Conservation (phyloP, 768 basidiomycete species). For the Hericium erinaceus region DNA sequence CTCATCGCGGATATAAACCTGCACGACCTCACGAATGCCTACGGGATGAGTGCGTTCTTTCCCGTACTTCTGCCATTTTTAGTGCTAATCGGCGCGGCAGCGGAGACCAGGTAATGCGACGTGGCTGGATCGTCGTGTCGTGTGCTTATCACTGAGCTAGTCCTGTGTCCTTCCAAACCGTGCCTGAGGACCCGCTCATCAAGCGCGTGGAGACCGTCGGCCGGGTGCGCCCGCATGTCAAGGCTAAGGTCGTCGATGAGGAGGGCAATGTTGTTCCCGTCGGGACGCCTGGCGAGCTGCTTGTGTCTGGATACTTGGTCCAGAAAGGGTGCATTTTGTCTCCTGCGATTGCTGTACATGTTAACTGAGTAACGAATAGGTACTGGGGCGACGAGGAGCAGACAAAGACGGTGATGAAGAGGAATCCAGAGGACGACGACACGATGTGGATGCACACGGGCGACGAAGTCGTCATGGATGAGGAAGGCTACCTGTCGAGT, state of each 20-base stretch:
- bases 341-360: background rate
- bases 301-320: constrained; percentile 65
- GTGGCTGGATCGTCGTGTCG: too few relatives aligned
- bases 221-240: constrained; percentile 65
- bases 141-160: constrained; percentile 23
- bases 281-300: constrained; percentile 65
- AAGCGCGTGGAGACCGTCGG: constrained; percentile 83
- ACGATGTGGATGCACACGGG: constrained; percentile 79
- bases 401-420: constrained; percentile 49
- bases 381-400: constrained; percentile 74
- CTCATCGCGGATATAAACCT: constrained; percentile 62
- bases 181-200: constrained; percentile 52
- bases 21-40: constrained; percentile 64
- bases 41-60: constrained; percentile 71
- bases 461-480: constrained; percentile 74
- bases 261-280: constrained; percentile 59
- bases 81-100: constrained; percentile 25
- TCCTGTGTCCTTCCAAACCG: constrained; percentile 80
- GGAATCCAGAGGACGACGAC: constrained; percentile 38
- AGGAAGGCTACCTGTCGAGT: constrained; percentile 73
- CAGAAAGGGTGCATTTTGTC: constrained; percentile 54
- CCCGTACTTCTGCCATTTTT: background rate
- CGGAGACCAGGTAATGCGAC: constrained; percentile 52
- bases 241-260: constrained; percentile 57
- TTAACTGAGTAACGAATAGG: constrained; percentile 24